Conservation (phyloP, 371 early-diverging fungal species). For the Chytridiales sp. region DNA sequence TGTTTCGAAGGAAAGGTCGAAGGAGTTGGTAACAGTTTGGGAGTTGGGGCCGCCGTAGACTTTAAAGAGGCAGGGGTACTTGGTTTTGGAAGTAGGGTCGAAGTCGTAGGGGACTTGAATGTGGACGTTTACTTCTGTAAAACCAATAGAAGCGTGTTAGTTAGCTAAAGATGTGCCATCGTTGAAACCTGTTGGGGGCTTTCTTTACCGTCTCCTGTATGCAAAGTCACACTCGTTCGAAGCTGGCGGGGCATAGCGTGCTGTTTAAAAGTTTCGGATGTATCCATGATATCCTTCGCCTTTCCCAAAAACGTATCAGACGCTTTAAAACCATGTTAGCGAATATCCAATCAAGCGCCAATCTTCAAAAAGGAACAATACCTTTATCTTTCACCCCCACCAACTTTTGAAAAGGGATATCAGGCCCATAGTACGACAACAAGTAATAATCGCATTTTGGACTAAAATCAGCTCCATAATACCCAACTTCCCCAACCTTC, state of each 20-base stretch:
- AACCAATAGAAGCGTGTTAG: no score
- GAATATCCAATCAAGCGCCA: no score
- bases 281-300: background rate
- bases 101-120: conserved; percentile 83
- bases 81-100: conserved; percentile 51
- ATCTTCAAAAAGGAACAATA: no score
- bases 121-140: conserved; percentile 78
- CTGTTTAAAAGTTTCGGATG: background rate
- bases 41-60: conserved; percentile 90
- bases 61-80: conserved; percentile 86
- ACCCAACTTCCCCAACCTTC: conserved; percentile 50
- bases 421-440: conserved; percentile 82
- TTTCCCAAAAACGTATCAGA: background rate
- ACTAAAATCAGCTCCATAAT: conserved; percentile 74
- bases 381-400: conserved; percentile 14
- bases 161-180: no score
- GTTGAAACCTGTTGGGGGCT: conserved; percentile 7
- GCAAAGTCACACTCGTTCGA: conserved; percentile 8
- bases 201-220: background rate
- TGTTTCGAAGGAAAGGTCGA: conserved; percentile 70
- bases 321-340: background rate
- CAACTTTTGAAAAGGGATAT: conserved; percentile 65
- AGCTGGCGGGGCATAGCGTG: conserved; percentile 19
- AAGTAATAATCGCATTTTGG: conserved; percentile 71
- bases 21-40: conserved; percentile 70